Evolutionary conservation across 106 monocot species (phyloP).

Genomic region (Xerophyta viscosa): DNA sequence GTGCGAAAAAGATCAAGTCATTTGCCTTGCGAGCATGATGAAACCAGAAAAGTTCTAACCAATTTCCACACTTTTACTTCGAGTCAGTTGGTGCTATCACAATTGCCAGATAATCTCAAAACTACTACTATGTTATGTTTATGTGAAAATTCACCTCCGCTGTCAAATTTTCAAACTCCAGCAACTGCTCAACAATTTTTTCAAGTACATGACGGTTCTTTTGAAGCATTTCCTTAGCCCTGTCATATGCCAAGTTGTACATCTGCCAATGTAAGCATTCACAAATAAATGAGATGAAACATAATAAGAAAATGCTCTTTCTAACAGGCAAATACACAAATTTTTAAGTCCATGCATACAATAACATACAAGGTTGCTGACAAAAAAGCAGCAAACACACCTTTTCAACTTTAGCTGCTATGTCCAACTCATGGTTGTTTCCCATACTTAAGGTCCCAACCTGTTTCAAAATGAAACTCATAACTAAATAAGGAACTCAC

Average conservation of each 20-base stretch:
- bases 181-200: slow-evolving; percentile 61
- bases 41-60: no score
- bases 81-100: no score
- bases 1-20: no score
- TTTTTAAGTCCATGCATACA: neutral
- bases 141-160: slow-evolving; percentile 32
- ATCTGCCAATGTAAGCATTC: slow-evolving; percentile 35
- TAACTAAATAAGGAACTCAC: neutral
- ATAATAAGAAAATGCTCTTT: neutral
- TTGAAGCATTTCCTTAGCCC: slow-evolving; percentile 66
- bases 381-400: slow-evolving; percentile 7
- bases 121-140: neutral
- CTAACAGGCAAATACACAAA: neutral
- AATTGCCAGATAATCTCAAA: no score
- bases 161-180: slow-evolving; percentile 65
- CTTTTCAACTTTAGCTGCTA: slow-evolving; percentile 89
- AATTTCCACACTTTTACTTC: no score
- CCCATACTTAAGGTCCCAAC: slow-evolving; percentile 65
- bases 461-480: slow-evolving; percentile 21
- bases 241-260: slow-evolving; percentile 71
- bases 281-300: no score
- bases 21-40: no score
- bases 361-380: neutral
- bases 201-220: slow-evolving; percentile 61
- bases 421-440: slow-evolving; percentile 49